Evolutionary conservation across 2,329 filamentous ascomycete genomes (phyloP).

Genomic region (Chalara sp.): DNA sequence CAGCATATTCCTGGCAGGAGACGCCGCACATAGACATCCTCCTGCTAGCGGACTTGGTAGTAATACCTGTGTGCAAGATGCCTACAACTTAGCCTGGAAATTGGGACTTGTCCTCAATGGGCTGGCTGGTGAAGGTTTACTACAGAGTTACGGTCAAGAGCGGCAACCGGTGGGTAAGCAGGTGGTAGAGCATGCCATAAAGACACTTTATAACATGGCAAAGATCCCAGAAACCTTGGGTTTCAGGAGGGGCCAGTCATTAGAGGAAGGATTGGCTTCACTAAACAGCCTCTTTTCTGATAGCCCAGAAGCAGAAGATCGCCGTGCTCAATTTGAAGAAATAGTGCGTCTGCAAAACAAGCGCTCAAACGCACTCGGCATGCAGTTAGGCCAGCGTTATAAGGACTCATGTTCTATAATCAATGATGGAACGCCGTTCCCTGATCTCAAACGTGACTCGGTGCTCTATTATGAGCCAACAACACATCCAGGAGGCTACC

Average conservation of each 20-base stretch:
- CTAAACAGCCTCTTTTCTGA: conserved; percentile 32
- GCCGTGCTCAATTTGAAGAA: conserved; percentile 32
- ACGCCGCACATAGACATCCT: conserved; percentile 52
- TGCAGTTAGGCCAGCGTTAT: conserved; percentile 55
- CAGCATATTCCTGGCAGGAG: conserved; percentile 45
- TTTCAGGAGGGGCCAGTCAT: conserved; percentile 28
- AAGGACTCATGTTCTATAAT: conserved; percentile 36
- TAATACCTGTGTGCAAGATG: conserved; percentile 53
- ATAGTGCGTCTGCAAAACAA: conserved; percentile 27
- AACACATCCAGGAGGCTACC: conserved; percentile 51
- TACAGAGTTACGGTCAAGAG: conserved; percentile 38
- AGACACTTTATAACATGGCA: conserved; percentile 45
- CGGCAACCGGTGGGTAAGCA: conserved; percentile 41
- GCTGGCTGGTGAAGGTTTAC: conserved; percentile 30
- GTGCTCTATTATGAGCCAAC: conserved; percentile 36
- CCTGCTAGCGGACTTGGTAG: conserved; percentile 49
- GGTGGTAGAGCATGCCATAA: conserved; percentile 48
- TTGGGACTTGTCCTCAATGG: conserved; percentile 39
- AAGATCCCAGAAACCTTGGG: conserved; percentile 40
- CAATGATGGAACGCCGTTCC: conserved; percentile 32
- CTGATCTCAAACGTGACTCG: conserved; percentile 30
- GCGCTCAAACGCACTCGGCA: conserved; percentile 43
- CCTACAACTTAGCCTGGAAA: conserved; percentile 51
- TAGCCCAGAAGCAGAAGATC: conserved; percentile 30
- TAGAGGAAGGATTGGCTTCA: conserved; percentile 26